phyloP scores from a whole-genome alignment of 768 basidiomycete genomes.

The Suillus cothurnatus region DNA sequence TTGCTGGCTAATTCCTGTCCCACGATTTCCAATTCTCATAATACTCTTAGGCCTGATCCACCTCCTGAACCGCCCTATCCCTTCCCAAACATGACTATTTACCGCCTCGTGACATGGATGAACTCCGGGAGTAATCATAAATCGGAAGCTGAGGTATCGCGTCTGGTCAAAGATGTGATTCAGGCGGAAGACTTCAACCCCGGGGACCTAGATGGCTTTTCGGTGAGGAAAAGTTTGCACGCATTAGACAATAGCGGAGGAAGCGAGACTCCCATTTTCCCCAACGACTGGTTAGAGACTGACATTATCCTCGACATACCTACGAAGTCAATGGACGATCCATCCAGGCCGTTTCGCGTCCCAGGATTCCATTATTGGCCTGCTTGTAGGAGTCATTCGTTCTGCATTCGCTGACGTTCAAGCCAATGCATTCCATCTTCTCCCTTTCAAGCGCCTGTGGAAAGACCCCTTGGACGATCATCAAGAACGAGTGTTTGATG shows the following conservation, averaged over 20 bases:
- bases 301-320: neutral
- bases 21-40: accelerated
- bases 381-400: constrained; percentile 15
- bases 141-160: neutral
- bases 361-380: constrained; percentile 19
- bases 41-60: neutral
- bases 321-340: neutral
- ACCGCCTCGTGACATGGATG: constrained; percentile 8
- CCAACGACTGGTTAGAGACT: neutral
- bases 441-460: constrained; percentile 25
- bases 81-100: constrained; percentile 13
- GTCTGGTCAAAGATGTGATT: constrained; percentile 5
- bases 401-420: constrained; percentile 9
- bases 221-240: neutral
- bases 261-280: neutral
- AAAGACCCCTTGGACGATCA: constrained; percentile 1
- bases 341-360: neutral
- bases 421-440: constrained; percentile 21
- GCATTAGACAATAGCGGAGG: neutral
- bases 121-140: constrained; percentile 5
- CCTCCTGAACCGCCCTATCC: constrained; percentile 1
- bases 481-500: constrained; percentile 16
- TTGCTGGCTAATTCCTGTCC: neutral
- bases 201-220: constrained; percentile 9
- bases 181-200: constrained; percentile 6